Evolutionary conservation across 345 rosid genomes (phyloP), one percentile per base, ranked within the genome.

Genomic region (Gossypium rotundifolium): DNA sequence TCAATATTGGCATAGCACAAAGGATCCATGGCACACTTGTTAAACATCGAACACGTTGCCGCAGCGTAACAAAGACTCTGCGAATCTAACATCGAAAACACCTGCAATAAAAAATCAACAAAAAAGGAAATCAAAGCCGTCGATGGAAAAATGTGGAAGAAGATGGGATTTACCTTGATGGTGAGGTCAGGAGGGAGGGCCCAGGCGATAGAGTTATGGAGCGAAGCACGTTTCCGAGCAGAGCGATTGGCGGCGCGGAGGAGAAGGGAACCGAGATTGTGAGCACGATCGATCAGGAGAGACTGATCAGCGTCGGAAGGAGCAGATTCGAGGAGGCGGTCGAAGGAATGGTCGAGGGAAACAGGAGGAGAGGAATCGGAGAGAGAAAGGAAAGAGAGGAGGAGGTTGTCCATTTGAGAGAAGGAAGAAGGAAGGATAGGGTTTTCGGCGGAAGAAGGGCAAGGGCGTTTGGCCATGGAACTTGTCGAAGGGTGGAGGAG

Each of bases 21-120:
- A 72, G 91, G 97, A 79, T 93, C 97, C 97, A 87, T 88, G 0
- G 93, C 93, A 79, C 95, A 93, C 74, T 83, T 93, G 81, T 80
- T 81, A 73, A 93, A 93, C 92, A 91, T 76, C 13, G 89, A 90
- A 84, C 97, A 93, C 38, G 92, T 79, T 4, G 88, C 98, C 7
- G 92, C 88, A 29, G 83, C 91, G 75, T 88, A 87, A 82, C 93
- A 87, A 65, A 90, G 80, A 84, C 95, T 91, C 81, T 87, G 92
- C 0, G 94, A 81, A 84, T 93, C 97, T 59, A 93, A 90, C 93
- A 91, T 88, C 11, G 97, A 90, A 78, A 93, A 90, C 12, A 93
- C 93, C 95, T 91, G 79, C 59, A 27, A 66, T 11, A 22, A 3
- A 60, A 33, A 11, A n/a, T 18, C 72, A 60, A 13, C 1, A 53